Conservation (phyloP, 1,284 basidiomycete genomes). For the Inonotus obliquus region DNA sequence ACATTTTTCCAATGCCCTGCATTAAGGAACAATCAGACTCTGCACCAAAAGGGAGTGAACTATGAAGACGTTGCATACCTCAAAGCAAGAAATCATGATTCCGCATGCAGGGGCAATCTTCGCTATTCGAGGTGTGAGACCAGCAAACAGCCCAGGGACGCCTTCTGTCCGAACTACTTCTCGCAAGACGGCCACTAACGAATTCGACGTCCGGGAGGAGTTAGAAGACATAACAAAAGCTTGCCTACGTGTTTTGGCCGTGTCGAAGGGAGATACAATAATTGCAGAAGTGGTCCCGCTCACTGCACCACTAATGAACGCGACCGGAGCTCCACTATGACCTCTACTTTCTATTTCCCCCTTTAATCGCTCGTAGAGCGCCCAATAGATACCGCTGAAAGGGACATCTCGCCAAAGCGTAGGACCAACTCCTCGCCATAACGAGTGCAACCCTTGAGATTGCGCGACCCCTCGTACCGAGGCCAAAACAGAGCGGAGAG, state of each 20-base stretch:
- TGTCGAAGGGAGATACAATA: constrained; percentile 93
- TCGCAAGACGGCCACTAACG: constrained; percentile 58
- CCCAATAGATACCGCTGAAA: constrained; percentile 93
- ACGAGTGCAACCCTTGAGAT: constrained; percentile 59
- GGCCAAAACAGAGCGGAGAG: constrained; percentile 62
- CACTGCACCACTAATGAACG: constrained; percentile 80
- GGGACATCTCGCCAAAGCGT: constrained; percentile 98
- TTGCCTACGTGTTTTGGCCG: constrained; percentile 92
- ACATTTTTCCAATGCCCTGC: constrained; percentile 15
- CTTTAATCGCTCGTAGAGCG: constrained; percentile 69
- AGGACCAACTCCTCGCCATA: constrained; percentile 89
- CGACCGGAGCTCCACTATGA: constrained; percentile 61
- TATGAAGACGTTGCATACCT: constrained; percentile 43
- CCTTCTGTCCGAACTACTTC: constrained; percentile 82
- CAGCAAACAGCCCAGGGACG: constrained; percentile 73
- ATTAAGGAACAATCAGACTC: neutral
- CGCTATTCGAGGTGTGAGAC: constrained; percentile 82
- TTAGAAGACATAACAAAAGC: constrained; percentile 56
- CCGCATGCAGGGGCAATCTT: constrained; percentile 99
- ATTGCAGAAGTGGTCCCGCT: constrained; percentile 84
- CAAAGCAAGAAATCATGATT: constrained; percentile 95
- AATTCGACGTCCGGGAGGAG: constrained; percentile 30
- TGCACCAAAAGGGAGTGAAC: neutral
- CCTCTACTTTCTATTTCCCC: constrained; percentile 45
- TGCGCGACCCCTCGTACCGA: constrained; percentile 61